A percentile compares a stretch with the other conserved stretches of the same genome.
These are phyloP conservation scores for Cucumis cinereus DNA, from an alignment of 306 rosid species.

Conservation along the genomic window DNA sequence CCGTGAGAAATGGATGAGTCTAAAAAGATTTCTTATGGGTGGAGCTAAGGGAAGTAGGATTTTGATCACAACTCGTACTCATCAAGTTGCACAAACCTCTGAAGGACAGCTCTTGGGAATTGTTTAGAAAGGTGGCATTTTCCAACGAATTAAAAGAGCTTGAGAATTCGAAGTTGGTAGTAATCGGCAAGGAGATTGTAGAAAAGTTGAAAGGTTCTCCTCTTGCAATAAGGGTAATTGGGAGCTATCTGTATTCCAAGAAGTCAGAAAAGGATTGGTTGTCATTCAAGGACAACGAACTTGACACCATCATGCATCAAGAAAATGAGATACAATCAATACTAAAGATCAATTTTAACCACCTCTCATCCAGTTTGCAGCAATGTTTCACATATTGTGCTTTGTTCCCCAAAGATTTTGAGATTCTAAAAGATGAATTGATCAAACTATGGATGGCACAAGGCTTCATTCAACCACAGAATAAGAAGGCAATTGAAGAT, in stretches of 20 bases:
- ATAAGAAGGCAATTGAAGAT: not conserved
- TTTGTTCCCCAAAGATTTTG: not conserved
- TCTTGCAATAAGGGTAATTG: not conserved
- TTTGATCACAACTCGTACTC: not conserved
- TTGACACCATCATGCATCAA: too few relatives aligned
- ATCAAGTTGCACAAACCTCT: not conserved
- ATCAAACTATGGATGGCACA: constrained; percentile 19
- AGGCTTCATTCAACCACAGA: constrained; percentile 7
- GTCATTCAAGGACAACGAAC: not conserved
- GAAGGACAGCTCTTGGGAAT: not conserved
- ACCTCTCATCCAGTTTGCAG: not conserved
- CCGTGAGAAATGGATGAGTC: not conserved
- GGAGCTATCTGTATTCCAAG: not conserved
- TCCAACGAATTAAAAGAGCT: not conserved
- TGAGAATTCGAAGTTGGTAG: not conserved
- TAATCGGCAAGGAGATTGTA: constrained; percentile 10
- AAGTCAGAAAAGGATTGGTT: not conserved
- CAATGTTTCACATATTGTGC: constrained; percentile 2
- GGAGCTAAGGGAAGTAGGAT: not conserved
- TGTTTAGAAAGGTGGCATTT: not conserved
- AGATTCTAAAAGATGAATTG: not conserved
- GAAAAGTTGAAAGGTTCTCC: constrained; percentile 9
- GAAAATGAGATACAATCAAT: not conserved
- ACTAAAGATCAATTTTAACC: not conserved
- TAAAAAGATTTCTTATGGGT: not conserved